Conservation (phyloP, 75 land plant species). For the Ceratopteris richardii region DNA sequence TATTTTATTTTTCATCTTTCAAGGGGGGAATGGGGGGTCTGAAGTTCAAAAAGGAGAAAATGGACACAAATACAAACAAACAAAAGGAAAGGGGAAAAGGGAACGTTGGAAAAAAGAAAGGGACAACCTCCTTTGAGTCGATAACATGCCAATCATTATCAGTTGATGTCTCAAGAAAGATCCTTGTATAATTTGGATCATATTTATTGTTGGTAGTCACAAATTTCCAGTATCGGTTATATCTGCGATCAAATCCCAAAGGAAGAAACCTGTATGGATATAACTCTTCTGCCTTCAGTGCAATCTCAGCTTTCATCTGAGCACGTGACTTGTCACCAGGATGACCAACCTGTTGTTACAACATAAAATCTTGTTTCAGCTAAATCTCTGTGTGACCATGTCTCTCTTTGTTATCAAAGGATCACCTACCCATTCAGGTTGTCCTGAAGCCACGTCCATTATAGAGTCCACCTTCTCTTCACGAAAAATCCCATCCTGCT, state of each 20-base stretch:
- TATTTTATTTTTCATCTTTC: no score
- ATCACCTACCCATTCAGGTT: conserved; percentile 5
- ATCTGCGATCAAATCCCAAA: conserved; percentile 82
- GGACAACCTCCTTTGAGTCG: conserved; percentile 73
- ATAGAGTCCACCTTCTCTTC: not conserved
- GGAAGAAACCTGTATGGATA: conserved; percentile 53
- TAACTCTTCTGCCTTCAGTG: conserved; percentile 23
- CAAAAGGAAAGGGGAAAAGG: no score
- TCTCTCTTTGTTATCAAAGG: not conserved
- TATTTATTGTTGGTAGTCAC: conserved; percentile 44
- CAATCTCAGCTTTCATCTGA: conserved; percentile 26
- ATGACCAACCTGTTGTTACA: not conserved
- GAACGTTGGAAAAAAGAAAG: not conserved
- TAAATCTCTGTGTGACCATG: not conserved
- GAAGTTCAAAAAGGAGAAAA: no score
- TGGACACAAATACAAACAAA: no score
- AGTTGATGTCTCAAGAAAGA: conserved; percentile 85
- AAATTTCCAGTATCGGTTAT: conserved; percentile 92
- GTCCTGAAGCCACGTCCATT: not conserved
- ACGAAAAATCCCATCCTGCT: not conserved
- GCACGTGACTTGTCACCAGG: conserved; percentile 31
- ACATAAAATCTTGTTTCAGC: not conserved
- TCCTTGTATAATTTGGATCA: conserved; percentile 69
- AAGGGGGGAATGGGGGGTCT: no score
- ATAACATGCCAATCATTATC: conserved; percentile 95